Conservation (phyloP, 1,139 yeast genomes). For the Schwanniomyces etchellsii region DNA sequence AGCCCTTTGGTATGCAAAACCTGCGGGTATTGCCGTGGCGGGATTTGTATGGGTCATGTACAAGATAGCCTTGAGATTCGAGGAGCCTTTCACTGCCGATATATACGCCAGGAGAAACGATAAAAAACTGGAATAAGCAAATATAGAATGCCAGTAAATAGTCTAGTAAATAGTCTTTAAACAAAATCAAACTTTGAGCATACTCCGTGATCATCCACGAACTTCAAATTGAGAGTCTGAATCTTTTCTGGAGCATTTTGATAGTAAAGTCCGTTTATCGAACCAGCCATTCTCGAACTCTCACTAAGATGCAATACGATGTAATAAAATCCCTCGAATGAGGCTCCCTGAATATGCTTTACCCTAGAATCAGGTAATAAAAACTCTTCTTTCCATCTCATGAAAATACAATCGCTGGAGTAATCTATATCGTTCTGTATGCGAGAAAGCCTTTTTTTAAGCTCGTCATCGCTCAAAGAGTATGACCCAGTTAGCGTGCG, state of each 20-base stretch:
- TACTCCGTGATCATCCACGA: constrained; percentile 27
- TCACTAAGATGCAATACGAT: constrained; percentile 68
- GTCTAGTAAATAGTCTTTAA: constrained; percentile 3
- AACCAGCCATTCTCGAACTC: constrained; percentile 36
- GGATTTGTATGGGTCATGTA: constrained; percentile 77
- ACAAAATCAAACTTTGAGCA: constrained; percentile 21
- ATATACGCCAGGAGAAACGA: constrained; percentile 55
- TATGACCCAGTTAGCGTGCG: constrained; percentile 54
- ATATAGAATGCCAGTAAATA: not conserved
- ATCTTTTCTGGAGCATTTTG: constrained; percentile 73
- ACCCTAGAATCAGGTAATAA: constrained; percentile 74
- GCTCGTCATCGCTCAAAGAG: constrained; percentile 18
- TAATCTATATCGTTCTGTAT: constrained; percentile 28
- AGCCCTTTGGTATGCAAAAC: constrained; percentile 83
- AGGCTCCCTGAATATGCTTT: constrained; percentile 70
- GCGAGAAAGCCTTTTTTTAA: constrained; percentile 20
- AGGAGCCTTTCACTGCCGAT: constrained; percentile 92
- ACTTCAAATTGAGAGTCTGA: constrained; percentile 44
- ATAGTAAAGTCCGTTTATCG: constrained; percentile 74
- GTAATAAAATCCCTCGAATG: constrained; percentile 90
- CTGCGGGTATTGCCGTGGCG: constrained; percentile 76
- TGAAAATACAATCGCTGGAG: constrained; percentile 48
- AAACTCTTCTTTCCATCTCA: constrained; percentile 95
- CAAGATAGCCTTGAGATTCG: constrained; percentile 74
- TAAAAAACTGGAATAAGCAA: not conserved